A percentile compares a stretch with the other conserved stretches of the same genome.
phyloP scores from a whole-genome alignment of 352 stramenopile species.

The Phytophthora boehmeriae region DNA sequence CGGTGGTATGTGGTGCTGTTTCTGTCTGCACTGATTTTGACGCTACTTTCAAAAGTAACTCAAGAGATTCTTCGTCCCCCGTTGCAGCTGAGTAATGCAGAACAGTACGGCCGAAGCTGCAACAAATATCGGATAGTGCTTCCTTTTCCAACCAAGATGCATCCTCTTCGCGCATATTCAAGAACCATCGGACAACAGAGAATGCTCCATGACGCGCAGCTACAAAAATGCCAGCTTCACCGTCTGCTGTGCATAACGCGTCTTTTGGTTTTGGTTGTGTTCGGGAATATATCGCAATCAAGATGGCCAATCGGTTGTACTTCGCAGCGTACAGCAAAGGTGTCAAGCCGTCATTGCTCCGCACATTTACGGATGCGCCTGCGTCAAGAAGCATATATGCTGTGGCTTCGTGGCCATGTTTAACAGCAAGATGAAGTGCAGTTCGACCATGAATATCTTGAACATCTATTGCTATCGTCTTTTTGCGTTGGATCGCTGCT shows the following conservation, averaged over 20 bases:
- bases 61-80: constrained; percentile 44
- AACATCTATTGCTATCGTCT: constrained; percentile 38
- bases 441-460: constrained; percentile 43
- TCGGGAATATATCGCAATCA: constrained; percentile 47
- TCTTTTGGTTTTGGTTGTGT: constrained; percentile 16
- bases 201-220: constrained; percentile 47
- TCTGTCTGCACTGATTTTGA: background rate
- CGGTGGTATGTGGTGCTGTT: background rate
- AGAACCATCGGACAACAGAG: constrained; percentile 58
- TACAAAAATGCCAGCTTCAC: constrained; percentile 56
- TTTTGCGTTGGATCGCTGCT: constrained; percentile 19
- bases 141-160: background rate
- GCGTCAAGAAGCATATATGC: constrained; percentile 42
- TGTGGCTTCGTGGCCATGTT: constrained; percentile 47
- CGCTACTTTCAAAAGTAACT: constrained; percentile 13
- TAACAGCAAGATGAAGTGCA: constrained; percentile 54
- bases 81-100: constrained; percentile 55
- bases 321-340: constrained; percentile 55
- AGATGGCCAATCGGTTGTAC: constrained; percentile 52
- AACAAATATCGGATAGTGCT: constrained; percentile 17
- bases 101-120: constrained; percentile 37
- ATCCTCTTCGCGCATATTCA: constrained; percentile 31
- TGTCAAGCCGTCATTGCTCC: constrained; percentile 46
- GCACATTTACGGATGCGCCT: constrained; percentile 42
- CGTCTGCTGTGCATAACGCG: constrained; percentile 29